Evolutionary conservation across 768 basidiomycete species (phyloP), one percentile per base, ranked within the genome.

Genomic region (Crassisporium funariophilum): DNA sequence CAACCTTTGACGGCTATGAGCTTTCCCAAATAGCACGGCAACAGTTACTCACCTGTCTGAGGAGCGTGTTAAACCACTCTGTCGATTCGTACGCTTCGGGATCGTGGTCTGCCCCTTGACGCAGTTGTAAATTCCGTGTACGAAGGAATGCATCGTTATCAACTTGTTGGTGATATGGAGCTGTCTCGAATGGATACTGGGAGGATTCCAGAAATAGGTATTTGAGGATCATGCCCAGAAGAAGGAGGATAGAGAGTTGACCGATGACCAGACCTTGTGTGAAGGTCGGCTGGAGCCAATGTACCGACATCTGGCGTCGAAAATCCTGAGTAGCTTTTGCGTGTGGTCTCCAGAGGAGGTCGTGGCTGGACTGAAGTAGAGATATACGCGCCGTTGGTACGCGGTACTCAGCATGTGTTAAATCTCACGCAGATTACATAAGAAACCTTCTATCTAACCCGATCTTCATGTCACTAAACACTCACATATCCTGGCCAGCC

Each of bases 261-360:
- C 95, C 95, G 35, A 98, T 69, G 29, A 99, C 73, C 25, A 99
- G 80, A 12, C 95, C 95, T 63, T 98, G 95, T 0, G 95, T 97
- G 69, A 99, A 99, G 1, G 91, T 94, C 16, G 88, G 90, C 56
- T 88, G 83, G 34, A 91, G n/a, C n/a, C n/a, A n/a, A n/a, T n/a
- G n/a, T n/a, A n/a, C n/a, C n/a, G n/a, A n/a, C n/a, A n/a, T n/a
- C n/a, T n/a, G n/a, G n/a, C n/a, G n/a, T n/a, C n/a, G n/a, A 73
- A 25, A 84, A 83, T 56, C 89, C 79, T 38, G 90, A 63, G 68
- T 84, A 85, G 61, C 78, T 81, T n/a, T n/a, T n/a, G n/a, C n/a
- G n/a, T n/a, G n/a, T n/a, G n/a, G n/a, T n/a, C n/a, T n/a, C n/a
- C n/a, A n/a, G n/a, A n/a, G n/a, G n/a, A n/a, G n/a, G n/a, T n/a